Evolutionary conservation across 2,329 filamentous ascomycete species (phyloP), one percentile per base, ranked within the genome.

Genomic region (Leptoxyphium fumago): DNA sequence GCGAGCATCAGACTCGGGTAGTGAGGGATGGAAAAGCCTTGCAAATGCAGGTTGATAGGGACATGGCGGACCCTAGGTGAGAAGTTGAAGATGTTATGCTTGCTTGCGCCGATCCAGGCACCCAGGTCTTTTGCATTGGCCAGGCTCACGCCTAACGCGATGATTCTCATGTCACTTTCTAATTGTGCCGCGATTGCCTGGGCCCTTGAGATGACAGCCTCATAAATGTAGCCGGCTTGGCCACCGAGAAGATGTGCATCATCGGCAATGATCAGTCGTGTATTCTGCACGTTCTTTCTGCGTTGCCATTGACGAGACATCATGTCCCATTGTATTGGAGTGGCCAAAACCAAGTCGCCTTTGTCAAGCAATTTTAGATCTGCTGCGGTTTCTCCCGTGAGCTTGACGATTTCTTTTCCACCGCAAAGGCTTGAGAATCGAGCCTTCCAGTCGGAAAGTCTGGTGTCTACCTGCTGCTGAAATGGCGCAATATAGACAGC

Each of bases 81-180:
- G 69, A 98, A 98, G 67, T 98, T 98, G 73, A 89, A 98, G 50
- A 94, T 94, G 41, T 91, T 94, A 61, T 98, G 91, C 69, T 95
- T 96, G 63, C 80, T 94, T 7, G 89, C 91, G 52, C 93, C 91
- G 52, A 98, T 87, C 91, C 91, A 98, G 65, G 95, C 91, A 42
- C 89, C 89, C 55, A 98, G 77, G 56, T 98, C 91, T 46, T 87
- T 78, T 41, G 89, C 88, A 60, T 95, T 96, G 5, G 91, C 81
- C 17, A 98, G 72, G 18, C 91, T 93, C 26, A 95, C 91, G 59
- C 86, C 88, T 47, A 98, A 67, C 2, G 87, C 91, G 43, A 98
- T 68, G 40, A 96, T 89, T 42, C 91, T 80, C 68, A 96, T 74
- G 9, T 82, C 78, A 34, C 82, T 78, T 61, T 94, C 84, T 0